Percentiles rank a stretch among this genome's conserved stretches.
phyloP scores from a whole-genome alignment of 2,329 filamentous ascomycete species.

The Ascosphaera apis region DNA sequence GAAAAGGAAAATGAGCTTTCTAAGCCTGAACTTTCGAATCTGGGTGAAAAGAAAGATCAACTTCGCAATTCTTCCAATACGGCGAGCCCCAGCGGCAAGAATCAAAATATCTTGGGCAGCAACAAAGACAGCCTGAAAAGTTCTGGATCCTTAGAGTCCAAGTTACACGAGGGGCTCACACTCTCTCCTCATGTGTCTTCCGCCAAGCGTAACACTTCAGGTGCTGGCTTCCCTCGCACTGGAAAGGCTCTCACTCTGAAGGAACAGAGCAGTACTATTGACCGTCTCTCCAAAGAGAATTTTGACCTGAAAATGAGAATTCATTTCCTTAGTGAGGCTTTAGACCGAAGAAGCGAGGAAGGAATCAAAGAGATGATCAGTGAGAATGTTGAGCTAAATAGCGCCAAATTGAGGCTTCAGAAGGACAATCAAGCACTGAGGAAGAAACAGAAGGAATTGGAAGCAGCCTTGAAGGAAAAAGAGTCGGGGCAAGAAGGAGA shows the following conservation, averaged over 20 bases:
- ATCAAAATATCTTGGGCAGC: no score
- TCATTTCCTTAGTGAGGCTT: constrained; percentile 81
- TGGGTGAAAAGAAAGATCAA: no score
- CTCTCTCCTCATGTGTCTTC: no score
- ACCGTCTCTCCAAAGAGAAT: constrained; percentile 89
- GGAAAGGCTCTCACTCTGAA: constrained; percentile 68
- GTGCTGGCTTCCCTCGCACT: constrained; percentile 27
- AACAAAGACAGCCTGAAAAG: no score
- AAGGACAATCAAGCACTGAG: constrained; percentile 74
- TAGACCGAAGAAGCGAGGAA: constrained; percentile 86
- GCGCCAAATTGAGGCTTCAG: constrained; percentile 65
- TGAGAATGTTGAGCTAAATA: constrained; percentile 89
- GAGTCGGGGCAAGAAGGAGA: constrained; percentile 24
- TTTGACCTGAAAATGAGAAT: constrained; percentile 95
- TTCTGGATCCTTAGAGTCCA: no score
- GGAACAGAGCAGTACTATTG: constrained; percentile 93
- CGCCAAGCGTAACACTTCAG: constrained; percentile 31
- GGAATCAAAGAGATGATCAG: constrained; percentile 95
- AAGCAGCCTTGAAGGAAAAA: constrained; percentile 43
- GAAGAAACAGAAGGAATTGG: constrained; percentile 61
- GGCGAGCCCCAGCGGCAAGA: no score
- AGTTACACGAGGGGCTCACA: no score
- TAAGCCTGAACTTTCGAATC: no score
- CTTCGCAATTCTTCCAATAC: no score
- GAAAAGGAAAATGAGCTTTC: no score